phyloP scores from a whole-genome alignment of 139 green algal species.

The Chlorella sorokiniana region DNA sequence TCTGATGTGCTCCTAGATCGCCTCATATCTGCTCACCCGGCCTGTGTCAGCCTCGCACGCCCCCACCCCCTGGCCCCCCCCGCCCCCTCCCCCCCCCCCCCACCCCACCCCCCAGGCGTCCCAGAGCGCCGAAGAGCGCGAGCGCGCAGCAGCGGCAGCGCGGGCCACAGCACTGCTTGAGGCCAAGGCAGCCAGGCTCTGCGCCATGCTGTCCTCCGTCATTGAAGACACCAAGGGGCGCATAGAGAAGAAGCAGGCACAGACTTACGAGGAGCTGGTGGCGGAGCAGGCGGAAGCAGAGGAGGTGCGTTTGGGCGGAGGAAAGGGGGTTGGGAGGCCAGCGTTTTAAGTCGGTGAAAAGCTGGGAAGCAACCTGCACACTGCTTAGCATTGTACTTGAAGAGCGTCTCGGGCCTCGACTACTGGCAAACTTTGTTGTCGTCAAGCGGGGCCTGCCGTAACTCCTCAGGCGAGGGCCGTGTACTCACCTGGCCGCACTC shows the following conservation, averaged over 20 bases:
- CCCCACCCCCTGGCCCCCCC: too few relatives aligned
- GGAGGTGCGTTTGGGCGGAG: conserved; percentile 32
- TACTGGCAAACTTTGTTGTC: too few relatives aligned
- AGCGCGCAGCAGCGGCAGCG: neutral
- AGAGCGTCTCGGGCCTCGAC: too few relatives aligned
- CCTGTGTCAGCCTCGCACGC: too few relatives aligned
- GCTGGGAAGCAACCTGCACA: neutral
- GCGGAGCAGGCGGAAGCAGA: conserved; percentile 63
- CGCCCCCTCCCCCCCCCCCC: too few relatives aligned
- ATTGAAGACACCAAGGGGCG: conserved; percentile 77
- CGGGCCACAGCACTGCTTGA: conserved; percentile 48
- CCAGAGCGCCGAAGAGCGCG: neutral
- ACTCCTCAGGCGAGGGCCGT: too few relatives aligned
- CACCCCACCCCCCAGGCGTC: too few relatives aligned
- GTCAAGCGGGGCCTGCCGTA: too few relatives aligned
- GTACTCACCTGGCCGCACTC: too few relatives aligned
- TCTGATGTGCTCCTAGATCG: neutral
- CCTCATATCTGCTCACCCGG: too few relatives aligned
- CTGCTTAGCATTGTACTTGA: neutral
- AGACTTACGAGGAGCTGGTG: conserved; percentile 92
- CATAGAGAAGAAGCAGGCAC: conserved; percentile 93
- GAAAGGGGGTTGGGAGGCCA: conserved; percentile 25
- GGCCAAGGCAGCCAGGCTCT: conserved; percentile 43
- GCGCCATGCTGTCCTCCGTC: conserved; percentile 65
- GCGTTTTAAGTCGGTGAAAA: neutral